Conservation (phyloP, 176 grass and related monocot species). For the Puya raimondii region DNA sequence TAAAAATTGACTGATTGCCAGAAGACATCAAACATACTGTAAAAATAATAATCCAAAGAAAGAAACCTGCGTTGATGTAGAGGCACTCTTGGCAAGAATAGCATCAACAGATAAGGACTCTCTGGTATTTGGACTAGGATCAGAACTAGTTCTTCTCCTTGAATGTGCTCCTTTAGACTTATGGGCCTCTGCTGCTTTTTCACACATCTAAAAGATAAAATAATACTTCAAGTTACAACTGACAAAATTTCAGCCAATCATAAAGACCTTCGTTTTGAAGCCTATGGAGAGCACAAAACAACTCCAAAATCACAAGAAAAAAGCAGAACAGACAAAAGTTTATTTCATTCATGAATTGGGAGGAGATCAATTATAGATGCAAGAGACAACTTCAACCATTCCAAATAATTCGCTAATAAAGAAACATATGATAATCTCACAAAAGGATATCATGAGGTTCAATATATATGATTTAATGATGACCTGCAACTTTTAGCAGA, state of each 20-base stretch:
- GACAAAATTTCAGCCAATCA: too few species aligned
- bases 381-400: too few species aligned
- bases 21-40: background rate
- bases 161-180: constrained; percentile 71
- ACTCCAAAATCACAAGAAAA: background rate
- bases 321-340: background rate
- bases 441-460: too few species aligned
- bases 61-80: constrained; percentile 57
- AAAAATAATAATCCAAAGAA: constrained; percentile 12
- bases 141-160: constrained; percentile 76
- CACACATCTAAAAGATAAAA: constrained; percentile 60
- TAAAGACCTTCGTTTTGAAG: too few species aligned
- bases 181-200: constrained; percentile 84
- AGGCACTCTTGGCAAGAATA: constrained; percentile 74
- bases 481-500: too few species aligned
- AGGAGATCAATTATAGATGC: background rate
- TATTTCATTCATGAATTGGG: background rate
- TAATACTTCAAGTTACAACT: background rate
- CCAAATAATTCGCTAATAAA: too few species aligned
- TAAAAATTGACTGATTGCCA: too few species aligned
- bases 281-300: too few species aligned
- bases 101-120: constrained; percentile 88
- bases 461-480: too few species aligned
- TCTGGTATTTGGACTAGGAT: constrained; percentile 51
- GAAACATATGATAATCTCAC: too few species aligned